Conservation (phyloP, 352 stramenopile species). For the Pythium periplocum region DNA sequence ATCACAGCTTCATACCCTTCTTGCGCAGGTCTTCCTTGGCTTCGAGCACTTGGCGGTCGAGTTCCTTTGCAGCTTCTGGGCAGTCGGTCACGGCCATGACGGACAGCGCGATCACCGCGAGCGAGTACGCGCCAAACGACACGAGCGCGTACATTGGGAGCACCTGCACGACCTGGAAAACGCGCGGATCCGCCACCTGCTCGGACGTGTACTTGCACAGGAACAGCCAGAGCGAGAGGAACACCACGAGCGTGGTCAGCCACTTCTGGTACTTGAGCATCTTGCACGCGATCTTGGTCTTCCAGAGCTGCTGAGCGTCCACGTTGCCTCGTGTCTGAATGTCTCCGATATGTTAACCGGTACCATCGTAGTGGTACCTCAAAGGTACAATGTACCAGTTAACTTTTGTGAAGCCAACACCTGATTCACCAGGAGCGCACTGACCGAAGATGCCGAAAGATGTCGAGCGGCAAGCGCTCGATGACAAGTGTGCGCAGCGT, state of each 20-base stretch:
- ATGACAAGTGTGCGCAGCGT: constrained; percentile 29
- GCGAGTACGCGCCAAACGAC: constrained; percentile 68
- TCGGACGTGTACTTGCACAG: constrained; percentile 37
- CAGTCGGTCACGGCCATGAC: constrained; percentile 66
- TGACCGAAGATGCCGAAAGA: constrained; percentile 65
- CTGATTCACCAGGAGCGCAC: too few relatives aligned
- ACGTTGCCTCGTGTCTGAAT: too few relatives aligned
- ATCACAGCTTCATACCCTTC: constrained; percentile 41
- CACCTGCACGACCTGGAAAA: constrained; percentile 45
- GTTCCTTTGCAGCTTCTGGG: constrained; percentile 58
- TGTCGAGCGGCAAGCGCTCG: constrained; percentile 56
- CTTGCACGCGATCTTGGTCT: neutral
- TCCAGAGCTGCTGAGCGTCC: too few relatives aligned
- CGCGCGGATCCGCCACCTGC: constrained; percentile 23
- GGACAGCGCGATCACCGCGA: constrained; percentile 59
- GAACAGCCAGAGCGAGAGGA: constrained; percentile 49
- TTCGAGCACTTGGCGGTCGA: constrained; percentile 60
- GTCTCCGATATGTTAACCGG: neutral
- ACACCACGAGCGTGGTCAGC: constrained; percentile 36
- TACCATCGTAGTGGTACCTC: constrained; percentile 9
- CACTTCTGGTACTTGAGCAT: constrained; percentile 85
- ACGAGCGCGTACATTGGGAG: constrained; percentile 69
- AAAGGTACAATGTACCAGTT: constrained; percentile 6
- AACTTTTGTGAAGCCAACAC: neutral
- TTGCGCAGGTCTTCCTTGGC: constrained; percentile 58